Evolutionary conservation across 2,329 filamentous ascomycete species (phyloP).

Genomic region (Ophiostoma sp.): DNA sequence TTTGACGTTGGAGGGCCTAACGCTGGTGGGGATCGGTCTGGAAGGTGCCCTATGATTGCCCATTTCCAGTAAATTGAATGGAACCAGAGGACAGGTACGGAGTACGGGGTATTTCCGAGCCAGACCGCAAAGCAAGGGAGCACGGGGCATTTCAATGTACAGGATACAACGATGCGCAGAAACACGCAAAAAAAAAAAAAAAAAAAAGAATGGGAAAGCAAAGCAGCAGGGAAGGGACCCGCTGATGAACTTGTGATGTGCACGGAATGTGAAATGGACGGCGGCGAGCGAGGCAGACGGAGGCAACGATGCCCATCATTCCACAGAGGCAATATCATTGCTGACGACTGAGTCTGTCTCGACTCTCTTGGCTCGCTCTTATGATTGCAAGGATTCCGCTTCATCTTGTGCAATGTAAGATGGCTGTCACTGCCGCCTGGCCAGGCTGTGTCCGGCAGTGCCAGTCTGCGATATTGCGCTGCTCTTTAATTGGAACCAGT

Average conservation of each 20-base stretch:
- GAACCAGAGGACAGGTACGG: too few relatives aligned
- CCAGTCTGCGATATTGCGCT: not conserved
- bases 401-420: not conserved
- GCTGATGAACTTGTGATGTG: not conserved
- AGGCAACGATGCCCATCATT: not conserved
- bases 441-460: not conserved
- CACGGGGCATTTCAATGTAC: not conserved
- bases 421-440: not conserved
- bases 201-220: not conserved
- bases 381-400: not conserved
- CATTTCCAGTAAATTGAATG: not conserved
- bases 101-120: too few relatives aligned
- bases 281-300: not conserved
- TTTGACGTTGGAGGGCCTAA: conserved; percentile 5
- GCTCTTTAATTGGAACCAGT: not conserved
- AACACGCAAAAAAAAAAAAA: not conserved
- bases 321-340: conserved; percentile 3
- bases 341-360: not conserved
- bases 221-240: not conserved
- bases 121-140: conserved; percentile 10
- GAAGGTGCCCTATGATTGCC: not conserved
- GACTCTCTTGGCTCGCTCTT: not conserved
- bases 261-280: not conserved
- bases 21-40: conserved; percentile 1
- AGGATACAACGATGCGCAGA: not conserved